phyloP scores from a whole-genome alignment of 306 rosid species.

The Rosa lucieae region DNA sequence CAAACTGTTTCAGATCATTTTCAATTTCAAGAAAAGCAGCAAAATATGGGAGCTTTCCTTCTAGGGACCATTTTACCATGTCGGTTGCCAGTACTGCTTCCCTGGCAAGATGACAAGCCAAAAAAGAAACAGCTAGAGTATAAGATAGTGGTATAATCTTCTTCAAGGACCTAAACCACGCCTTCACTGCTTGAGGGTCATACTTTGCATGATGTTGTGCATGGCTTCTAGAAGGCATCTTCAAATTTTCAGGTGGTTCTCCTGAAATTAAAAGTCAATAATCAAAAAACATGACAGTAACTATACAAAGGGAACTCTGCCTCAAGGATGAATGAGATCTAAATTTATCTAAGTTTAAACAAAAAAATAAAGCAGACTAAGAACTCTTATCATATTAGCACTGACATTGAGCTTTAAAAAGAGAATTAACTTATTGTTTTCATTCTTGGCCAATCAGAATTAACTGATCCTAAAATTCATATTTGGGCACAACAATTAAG shows the following conservation, averaged over 20 bases:
- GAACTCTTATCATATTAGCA: not conserved
- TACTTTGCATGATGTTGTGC: slow-evolving; percentile 55
- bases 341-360: not conserved
- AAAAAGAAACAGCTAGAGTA: slow-evolving; percentile 61
- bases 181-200: slow-evolving; percentile 58
- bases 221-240: slow-evolving; percentile 21
- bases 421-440: not conserved
- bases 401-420: not conserved
- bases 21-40: slow-evolving; percentile 78
- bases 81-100: slow-evolving; percentile 78
- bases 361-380: not conserved
- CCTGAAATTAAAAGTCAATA: slow-evolving; percentile 47
- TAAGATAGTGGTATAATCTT: slow-evolving; percentile 61
- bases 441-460: not conserved
- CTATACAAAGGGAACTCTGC: not conserved
- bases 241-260: slow-evolving; percentile 37
- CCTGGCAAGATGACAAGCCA: slow-evolving; percentile 83
- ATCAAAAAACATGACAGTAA: slow-evolving; percentile 21
- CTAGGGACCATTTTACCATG: slow-evolving; percentile 68
- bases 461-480: not conserved
- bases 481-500: not conserved
- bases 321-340: not conserved
- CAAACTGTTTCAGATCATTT: slow-evolving; percentile 40
- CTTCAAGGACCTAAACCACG: slow-evolving; percentile 68
- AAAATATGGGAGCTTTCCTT: slow-evolving; percentile 88